Evolutionary conservation across 225 moss, liverwort and hornwort species (phyloP), one percentile per base, ranked within the genome.

Genomic region (Bryoerythrophyllum caledonicum): DNA sequence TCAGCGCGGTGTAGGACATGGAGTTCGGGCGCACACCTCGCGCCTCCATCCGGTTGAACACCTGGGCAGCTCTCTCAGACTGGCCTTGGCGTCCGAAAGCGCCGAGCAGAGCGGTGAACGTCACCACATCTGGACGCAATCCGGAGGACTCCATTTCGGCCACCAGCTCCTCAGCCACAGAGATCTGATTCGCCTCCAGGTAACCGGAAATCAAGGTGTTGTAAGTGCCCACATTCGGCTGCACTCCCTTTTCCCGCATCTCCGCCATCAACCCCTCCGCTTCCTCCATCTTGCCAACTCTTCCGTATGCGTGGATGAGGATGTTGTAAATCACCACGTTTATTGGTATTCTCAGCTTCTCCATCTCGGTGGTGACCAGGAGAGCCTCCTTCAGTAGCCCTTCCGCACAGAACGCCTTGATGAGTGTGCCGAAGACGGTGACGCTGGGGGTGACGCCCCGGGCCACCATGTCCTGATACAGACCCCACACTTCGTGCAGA

Each of bases 301-400:
- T 99, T 55, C 89, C 92, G 53, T 87, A 91, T 15, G 91, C 95
- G 73, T 91, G 86, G 35, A 95, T 95, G 62, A 99, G 88, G 24
- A 85, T 99, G 59, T 99, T 99, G 81, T 91, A 99, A 35, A 99
- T 88, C 26, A 95, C 78, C 63, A 82, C 70, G 65, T 81, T 99
- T 8, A 80, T 71, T 28, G 68, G 79, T 23, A 95, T 21, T 25
- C 82, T 84, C 63, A 85, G 62, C 66, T 82, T 91, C 76, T 99
- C 95, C 95, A 99, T 93, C 52, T 91, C 93, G 32, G 86, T 72
- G 63, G 86, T 82, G 25, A 91, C 73, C 40, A 90, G 70, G 5
- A 95, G 74, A 35, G 99, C 99, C 68, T 91, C 81, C 71, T 87
- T 88, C 19, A 86, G 74, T 55, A 82, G 78, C 28, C 95, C 93